phyloP scores from a whole-genome alignment of 208 protist species.

The Trypanosoma brucei region DNA sequence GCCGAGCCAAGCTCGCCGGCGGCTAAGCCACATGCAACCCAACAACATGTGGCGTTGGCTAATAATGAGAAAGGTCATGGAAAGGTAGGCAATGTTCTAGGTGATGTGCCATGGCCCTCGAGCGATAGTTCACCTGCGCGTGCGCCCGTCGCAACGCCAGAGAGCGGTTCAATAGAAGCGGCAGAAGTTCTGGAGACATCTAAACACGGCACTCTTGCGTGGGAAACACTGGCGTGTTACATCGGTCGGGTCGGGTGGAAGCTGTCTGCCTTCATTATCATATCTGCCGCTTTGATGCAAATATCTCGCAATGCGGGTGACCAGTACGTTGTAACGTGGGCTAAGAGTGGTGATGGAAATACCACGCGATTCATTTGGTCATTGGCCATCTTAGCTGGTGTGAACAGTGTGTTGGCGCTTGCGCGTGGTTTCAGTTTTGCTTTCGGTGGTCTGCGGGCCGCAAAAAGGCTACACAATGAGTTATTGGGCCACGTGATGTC shows the following conservation, averaged over 20 bases:
- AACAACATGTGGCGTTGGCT: not conserved
- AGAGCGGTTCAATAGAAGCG: not conserved
- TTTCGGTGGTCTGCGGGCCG: slow-evolving; percentile 30
- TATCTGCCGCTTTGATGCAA: slow-evolving; percentile 23
- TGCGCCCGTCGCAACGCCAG: not conserved
- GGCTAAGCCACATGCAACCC: not conserved
- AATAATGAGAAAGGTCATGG: not conserved
- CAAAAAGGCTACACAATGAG: slow-evolving; percentile 40
- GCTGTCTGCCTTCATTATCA: slow-evolving; percentile 17
- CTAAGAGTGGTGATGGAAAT: slow-evolving; percentile 13
- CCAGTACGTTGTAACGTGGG: slow-evolving; percentile 28
- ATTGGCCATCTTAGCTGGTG: slow-evolving; percentile 12
- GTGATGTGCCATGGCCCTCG: too few species aligned
- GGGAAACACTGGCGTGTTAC: slow-evolving; percentile 20
- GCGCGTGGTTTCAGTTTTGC: slow-evolving; percentile 27
- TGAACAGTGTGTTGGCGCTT: slow-evolving; percentile 24
- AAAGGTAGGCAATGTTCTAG: not conserved
- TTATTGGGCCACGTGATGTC: slow-evolving; percentile 40
- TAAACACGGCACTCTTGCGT: slow-evolving; percentile 14
- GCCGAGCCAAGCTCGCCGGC: not conserved
- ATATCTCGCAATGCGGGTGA: slow-evolving; percentile 21
- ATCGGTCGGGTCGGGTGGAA: slow-evolving; percentile 14
- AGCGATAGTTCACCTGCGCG: not conserved
- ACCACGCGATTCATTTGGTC: slow-evolving; percentile 6
- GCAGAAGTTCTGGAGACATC: not conserved